A percentile compares a stretch with the other conserved stretches of the same genome.
Conservation (phyloP, 2,329 filamentous ascomycete species). For the Graphium sp. region DNA sequence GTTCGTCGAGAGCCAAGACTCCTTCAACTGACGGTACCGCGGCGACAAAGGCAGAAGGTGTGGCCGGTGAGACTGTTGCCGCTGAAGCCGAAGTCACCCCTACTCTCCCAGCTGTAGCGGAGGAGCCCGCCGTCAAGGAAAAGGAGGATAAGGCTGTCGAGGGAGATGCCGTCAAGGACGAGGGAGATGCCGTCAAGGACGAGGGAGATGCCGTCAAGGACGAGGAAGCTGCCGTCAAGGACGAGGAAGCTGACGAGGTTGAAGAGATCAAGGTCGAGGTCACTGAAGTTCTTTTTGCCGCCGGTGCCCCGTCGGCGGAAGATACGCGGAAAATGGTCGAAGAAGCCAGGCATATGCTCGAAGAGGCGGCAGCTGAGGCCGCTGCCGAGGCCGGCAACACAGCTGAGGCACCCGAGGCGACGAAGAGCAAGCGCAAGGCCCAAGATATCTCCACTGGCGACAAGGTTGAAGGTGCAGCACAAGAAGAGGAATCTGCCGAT, state of each 20-base stretch:
- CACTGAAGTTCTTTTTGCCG: conserved; percentile 22
- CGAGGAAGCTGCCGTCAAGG: conserved; percentile 14
- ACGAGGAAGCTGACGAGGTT: conserved; percentile 13
- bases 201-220: conserved; percentile 13
- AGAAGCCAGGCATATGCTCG: conserved; percentile 77
- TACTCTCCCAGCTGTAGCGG: no score
- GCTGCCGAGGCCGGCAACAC: conserved; percentile 13
- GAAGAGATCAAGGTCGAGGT: conserved; percentile 32
- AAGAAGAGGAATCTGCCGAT: conserved; percentile 22
- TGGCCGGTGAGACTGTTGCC: conserved; percentile 3
- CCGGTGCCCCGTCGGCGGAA: conserved; percentile 54
- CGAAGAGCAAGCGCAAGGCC: conserved; percentile 56
- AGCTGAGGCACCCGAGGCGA: conserved; percentile 13
- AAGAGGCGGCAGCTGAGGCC: conserved; percentile 30
- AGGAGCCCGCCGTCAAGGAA: conserved; percentile 1
- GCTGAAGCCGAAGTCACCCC: no score
- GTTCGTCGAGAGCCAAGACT: conserved; percentile 14
- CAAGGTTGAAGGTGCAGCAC: conserved; percentile 10
- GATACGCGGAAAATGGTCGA: conserved; percentile 73
- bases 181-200: conserved; percentile 21
- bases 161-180: conserved; percentile 14
- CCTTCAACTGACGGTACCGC: conserved; percentile 1
- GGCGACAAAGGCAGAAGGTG: conserved; percentile 4
- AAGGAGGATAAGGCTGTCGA: conserved; percentile 3
- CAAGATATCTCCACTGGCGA: conserved; percentile 55